Conservation (phyloP, 148 eudicot species). For the Persicaria maculosa region DNA sequence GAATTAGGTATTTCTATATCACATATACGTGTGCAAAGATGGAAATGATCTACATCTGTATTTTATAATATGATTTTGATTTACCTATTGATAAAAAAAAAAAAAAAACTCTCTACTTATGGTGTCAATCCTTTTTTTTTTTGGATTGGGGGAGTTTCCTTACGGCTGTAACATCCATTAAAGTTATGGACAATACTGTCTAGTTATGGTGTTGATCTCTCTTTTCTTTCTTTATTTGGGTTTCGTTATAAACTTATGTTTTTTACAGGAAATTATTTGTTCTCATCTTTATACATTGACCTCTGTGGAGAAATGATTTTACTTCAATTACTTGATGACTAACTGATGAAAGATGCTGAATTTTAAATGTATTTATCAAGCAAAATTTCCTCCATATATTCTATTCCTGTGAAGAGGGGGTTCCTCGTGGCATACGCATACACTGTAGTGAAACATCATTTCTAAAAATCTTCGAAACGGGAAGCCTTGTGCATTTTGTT, state of each 20-base stretch:
- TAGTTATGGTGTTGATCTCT: not conserved
- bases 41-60: not conserved
- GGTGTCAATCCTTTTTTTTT: too few relatives aligned
- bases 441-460: not conserved
- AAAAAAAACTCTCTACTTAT: too few relatives aligned
- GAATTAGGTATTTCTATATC: conserved; percentile 54
- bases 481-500: not conserved
- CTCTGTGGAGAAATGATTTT: not conserved
- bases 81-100: not conserved
- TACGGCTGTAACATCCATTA: not conserved
- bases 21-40: not conserved
- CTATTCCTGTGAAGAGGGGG: not conserved
- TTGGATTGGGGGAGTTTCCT: not conserved
- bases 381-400: not conserved
- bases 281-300: not conserved
- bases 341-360: not conserved
- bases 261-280: not conserved
- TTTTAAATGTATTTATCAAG: not conserved
- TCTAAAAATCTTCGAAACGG: not conserved
- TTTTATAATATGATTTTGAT: not conserved
- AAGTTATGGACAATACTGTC: not conserved
- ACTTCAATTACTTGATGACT: not conserved
- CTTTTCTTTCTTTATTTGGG: not conserved
- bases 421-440: too few relatives aligned
- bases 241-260: not conserved